A percentile compares a stretch with the other conserved stretches of the same genome.
Conservation (phyloP, 1,284 basidiomycete species). For the Moesziomyces globuligerus region DNA sequence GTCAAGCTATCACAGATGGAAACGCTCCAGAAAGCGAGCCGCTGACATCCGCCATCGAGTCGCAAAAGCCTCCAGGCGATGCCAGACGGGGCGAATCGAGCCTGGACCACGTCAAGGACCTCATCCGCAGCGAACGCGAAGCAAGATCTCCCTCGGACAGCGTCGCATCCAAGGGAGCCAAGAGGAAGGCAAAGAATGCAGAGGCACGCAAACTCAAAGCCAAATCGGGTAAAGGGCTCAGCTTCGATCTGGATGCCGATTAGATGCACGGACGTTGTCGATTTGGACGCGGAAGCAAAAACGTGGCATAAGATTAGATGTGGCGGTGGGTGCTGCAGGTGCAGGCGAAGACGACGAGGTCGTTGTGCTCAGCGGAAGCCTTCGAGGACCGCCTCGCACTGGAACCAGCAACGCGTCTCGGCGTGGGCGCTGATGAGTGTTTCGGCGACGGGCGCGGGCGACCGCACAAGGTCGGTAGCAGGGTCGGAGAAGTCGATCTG, state of each 20-base stretch:
- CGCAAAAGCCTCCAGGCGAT: neutral
- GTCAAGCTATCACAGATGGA: neutral
- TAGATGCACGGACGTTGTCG: no score
- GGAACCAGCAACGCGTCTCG: constrained; percentile 43
- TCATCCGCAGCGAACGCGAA: constrained; percentile 15
- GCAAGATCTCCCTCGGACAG: neutral
- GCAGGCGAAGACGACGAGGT: no score
- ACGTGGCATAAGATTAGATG: no score
- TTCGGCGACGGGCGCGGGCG: neutral
- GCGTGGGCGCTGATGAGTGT: neutral
- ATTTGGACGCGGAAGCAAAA: no score
- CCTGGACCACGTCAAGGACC: constrained; percentile 32
- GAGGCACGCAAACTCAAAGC: constrained; percentile 16
- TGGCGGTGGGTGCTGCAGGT: no score
- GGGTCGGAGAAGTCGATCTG: constrained; percentile 33
- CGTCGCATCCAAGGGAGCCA: constrained; percentile 3
- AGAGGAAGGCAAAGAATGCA: constrained; percentile 22
- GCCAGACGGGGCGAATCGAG: neutral
- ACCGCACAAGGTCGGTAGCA: neutral
- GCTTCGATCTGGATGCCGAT: constrained; percentile 46
- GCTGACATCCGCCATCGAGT: constrained; percentile 1
- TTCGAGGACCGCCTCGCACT: constrained; percentile 46
- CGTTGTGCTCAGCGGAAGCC: constrained; percentile 37
- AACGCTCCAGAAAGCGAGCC: neutral
- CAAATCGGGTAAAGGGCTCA: constrained; percentile 44